Evolutionary conservation across 2,329 filamentous ascomycete genomes (phyloP).

Genomic region (Truncatella angustata): DNA sequence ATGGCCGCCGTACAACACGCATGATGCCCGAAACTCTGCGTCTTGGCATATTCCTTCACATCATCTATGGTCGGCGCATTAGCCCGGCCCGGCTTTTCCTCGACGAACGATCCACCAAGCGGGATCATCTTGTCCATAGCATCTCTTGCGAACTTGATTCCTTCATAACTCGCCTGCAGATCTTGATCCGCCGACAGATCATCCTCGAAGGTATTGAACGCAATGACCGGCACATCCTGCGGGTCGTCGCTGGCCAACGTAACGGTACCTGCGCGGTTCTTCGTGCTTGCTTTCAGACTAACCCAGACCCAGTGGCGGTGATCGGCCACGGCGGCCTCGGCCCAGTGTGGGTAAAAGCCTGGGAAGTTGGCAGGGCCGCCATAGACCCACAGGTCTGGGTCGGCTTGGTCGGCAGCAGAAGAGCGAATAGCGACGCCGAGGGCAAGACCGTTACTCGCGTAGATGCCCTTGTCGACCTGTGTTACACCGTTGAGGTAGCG

Average conservation of each 20-base stretch:
- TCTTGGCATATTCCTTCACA: slow-evolving; percentile 7
- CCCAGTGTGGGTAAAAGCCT: slow-evolving; percentile 6
- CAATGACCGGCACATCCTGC: slow-evolving; percentile 1
- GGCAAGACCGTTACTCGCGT: slow-evolving; percentile 50
- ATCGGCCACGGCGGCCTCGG: background rate
- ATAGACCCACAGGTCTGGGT: slow-evolving; percentile 6
- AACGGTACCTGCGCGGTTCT: slow-evolving; percentile 5
- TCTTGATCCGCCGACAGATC: background rate
- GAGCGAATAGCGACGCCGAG: slow-evolving; percentile 29
- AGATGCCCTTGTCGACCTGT: slow-evolving; percentile 27
- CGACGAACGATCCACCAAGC: slow-evolving; percentile 18
- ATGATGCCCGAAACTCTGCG: slow-evolving; percentile 12
- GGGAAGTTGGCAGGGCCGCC: slow-evolving; percentile 5
- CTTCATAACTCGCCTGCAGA: slow-evolving; percentile 1
- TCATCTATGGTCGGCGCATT: slow-evolving; percentile 2
- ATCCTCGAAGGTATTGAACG: slow-evolving; percentile 8
- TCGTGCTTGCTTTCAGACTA: slow-evolving; percentile 1
- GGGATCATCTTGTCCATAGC: slow-evolving; percentile 17
- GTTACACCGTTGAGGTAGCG: slow-evolving; percentile 29
- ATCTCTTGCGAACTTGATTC: slow-evolving; percentile 5
- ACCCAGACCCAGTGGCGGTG: slow-evolving; percentile 7
- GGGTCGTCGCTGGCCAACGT: slow-evolving; percentile 3
- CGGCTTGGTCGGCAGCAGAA: background rate
- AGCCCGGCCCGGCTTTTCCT: slow-evolving; percentile 12
- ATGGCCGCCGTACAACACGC: slow-evolving; percentile 11